These are phyloP conservation scores for Dothideomycetes sp. DNA, from an alignment of 2,329 filamentous ascomycete genomes.

Conservation along the genomic window DNA sequence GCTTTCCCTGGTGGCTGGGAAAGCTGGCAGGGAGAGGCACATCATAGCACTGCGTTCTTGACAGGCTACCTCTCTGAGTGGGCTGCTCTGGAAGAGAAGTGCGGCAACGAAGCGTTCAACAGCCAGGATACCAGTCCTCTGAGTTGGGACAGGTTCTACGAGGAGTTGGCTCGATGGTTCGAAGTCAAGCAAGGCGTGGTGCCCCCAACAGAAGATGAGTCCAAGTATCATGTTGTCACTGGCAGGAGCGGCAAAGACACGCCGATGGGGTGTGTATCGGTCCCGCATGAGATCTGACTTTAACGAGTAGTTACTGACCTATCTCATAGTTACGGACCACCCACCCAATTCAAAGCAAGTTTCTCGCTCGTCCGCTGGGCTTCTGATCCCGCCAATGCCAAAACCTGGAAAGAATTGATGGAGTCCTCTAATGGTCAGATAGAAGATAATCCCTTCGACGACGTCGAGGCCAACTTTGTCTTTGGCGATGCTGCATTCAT, in stretches of 20 bases:
- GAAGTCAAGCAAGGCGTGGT: constrained; percentile 25
- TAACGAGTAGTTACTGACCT: background rate
- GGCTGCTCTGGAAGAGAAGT: constrained; percentile 32
- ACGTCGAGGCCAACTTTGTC: constrained; percentile 38
- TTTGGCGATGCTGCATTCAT: constrained; percentile 37
- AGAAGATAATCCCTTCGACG: constrained; percentile 33
- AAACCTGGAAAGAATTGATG: constrained; percentile 39
- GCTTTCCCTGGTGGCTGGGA: constrained; percentile 36
- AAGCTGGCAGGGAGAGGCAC: constrained; percentile 37
- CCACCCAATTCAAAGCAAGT: constrained; percentile 28
- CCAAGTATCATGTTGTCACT: constrained; percentile 7
- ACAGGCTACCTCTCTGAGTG: constrained; percentile 44
- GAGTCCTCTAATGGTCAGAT: constrained; percentile 30
- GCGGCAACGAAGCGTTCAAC: constrained; percentile 42
- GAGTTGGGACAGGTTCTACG: constrained; percentile 42
- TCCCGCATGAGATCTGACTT: background rate
- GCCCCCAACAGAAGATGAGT: constrained; percentile 7
- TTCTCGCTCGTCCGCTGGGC: constrained; percentile 42
- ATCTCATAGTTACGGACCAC: constrained; percentile 37
- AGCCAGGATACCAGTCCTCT: constrained; percentile 37
- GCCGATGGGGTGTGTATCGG: background rate
- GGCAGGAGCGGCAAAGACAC: constrained; percentile 5
- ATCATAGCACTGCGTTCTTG: constrained; percentile 37
- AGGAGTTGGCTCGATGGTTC: constrained; percentile 38
- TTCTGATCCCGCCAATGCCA: constrained; percentile 32